Percentiles rank a stretch among this genome's conserved stretches.
Conservation (phyloP, 2,329 filamentous ascomycete species). For the Colletotrichum musae region DNA sequence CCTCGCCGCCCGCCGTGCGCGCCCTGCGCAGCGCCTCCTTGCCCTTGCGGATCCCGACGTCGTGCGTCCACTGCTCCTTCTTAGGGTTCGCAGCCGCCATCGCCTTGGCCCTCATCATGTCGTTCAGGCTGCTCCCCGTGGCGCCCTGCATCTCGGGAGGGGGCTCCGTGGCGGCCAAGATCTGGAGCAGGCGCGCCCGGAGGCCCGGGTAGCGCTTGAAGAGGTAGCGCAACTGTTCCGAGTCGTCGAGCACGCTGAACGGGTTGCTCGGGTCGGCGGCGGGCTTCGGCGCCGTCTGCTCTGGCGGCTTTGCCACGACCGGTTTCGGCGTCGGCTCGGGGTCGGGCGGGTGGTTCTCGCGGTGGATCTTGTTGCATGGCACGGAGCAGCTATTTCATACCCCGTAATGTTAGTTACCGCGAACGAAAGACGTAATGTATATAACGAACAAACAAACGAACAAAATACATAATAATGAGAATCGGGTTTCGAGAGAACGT, state of each 20-base stretch:
- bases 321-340: slow-evolving; percentile 48
- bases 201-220: slow-evolving; percentile 69
- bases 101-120: slow-evolving; percentile 41
- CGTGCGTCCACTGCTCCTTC: slow-evolving; percentile 68
- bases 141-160: slow-evolving; percentile 48
- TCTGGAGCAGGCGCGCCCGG: slow-evolving; percentile 60
- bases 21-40: slow-evolving; percentile 67
- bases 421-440: slow-evolving; percentile 28
- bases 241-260: slow-evolving; percentile 66
- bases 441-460: slow-evolving; percentile 27
- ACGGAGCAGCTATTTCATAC: slow-evolving; percentile 67
- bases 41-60: slow-evolving; percentile 70
- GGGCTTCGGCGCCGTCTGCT: slow-evolving; percentile 39
- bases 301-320: slow-evolving; percentile 50
- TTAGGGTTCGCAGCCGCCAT: slow-evolving; percentile 45
- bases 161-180: slow-evolving; percentile 65
- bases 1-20: slow-evolving; percentile 64
- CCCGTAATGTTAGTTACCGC: slow-evolving; percentile 15
- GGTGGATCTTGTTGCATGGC: slow-evolving; percentile 68
- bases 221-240: slow-evolving; percentile 63
- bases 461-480: neutral
- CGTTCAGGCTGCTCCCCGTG: slow-evolving; percentile 37
- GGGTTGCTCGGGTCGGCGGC: slow-evolving; percentile 54
- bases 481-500: slow-evolving; percentile 47
- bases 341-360: slow-evolving; percentile 63